Evolutionary conservation across 257 asterid genomes (phyloP).

Genomic region (Rauvolfia tetraphylla): DNA sequence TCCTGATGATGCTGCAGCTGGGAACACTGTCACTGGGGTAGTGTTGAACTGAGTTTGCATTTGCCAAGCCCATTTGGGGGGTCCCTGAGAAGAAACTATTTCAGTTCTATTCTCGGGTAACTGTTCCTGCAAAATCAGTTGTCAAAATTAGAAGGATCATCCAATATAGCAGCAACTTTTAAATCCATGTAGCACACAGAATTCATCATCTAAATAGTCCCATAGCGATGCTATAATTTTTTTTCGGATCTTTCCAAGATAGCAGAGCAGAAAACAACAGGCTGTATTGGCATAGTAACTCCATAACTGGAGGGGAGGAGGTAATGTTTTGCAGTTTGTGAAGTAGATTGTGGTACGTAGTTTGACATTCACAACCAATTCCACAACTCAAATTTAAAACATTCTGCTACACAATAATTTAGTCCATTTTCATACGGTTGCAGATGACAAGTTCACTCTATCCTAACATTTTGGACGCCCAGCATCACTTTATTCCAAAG

Average conservation of each 20-base stretch:
- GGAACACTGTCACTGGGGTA: slow-evolving; percentile 33
- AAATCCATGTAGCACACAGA: background rate
- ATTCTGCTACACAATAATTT: too few species aligned
- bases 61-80: slow-evolving; percentile 44
- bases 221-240: background rate
- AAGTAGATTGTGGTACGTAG: background rate
- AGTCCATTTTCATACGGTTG: background rate
- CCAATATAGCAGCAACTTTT: background rate
- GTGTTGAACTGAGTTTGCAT: slow-evolving; percentile 32
- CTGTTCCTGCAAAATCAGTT: slow-evolving; percentile 1
- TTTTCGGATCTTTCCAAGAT: background rate
- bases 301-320: background rate
- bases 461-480: background rate
- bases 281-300: background rate
- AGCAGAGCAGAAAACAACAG: background rate
- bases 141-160: background rate
- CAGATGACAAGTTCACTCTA: background rate
- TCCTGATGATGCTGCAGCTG: slow-evolving; percentile 94
- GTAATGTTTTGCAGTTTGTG: background rate
- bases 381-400: background rate
- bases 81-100: slow-evolving; percentile 32
- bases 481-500: background rate
- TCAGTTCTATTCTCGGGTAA: background rate
- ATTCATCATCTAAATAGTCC: background rate
- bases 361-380: background rate